Percentiles rank a stretch among this genome's conserved stretches.
Evolutionary conservation across 1,284 basidiomycete species (phyloP).

Genomic region (Naganishia albida): DNA sequence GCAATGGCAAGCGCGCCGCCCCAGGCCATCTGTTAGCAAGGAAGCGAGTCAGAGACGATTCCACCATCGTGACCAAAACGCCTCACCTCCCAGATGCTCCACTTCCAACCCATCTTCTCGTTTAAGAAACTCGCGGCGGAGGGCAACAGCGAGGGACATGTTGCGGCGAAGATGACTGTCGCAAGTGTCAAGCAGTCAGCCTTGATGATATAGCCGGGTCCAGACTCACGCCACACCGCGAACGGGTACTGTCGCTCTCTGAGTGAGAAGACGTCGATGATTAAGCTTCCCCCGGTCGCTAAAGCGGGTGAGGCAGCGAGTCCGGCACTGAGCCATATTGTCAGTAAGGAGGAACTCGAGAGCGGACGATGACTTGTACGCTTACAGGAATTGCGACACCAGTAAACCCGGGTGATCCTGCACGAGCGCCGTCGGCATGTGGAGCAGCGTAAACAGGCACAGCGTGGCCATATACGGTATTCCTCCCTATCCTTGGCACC

Average conservation of each 20-base stretch:
- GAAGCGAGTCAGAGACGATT: too few relatives aligned
- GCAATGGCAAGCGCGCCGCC: constrained; percentile 35
- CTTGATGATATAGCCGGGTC: too few relatives aligned
- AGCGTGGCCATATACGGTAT: constrained; percentile 49
- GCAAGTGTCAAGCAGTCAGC: too few relatives aligned
- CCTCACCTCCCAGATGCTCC: constrained; percentile 38
- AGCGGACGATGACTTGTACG: not conserved
- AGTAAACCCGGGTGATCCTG: constrained; percentile 46
- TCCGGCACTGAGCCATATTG: constrained; percentile 35
- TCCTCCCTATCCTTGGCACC: constrained; percentile 45
- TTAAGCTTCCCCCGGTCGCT: constrained; percentile 33
- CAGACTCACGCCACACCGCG: too few relatives aligned
- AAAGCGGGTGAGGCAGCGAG: constrained; percentile 30
- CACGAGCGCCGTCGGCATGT: constrained; percentile 47
- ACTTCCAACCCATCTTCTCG: constrained; percentile 42
- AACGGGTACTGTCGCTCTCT: constrained; percentile 29
- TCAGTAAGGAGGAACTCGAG: not conserved
- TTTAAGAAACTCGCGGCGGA: too few relatives aligned
- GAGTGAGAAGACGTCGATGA: constrained; percentile 43
- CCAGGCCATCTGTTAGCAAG: constrained; percentile 19
- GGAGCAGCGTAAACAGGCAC: constrained; percentile 47
- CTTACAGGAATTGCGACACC: constrained; percentile 48
- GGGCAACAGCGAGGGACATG: constrained; percentile 43
- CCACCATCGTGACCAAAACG: too few relatives aligned
- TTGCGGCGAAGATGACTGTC: constrained; percentile 36